A percentile compares a stretch with the other conserved stretches of the same genome.
These are phyloP conservation scores for Pholiota molesta DNA, from an alignment of 768 basidiomycete genomes.

Conservation along the genomic window DNA sequence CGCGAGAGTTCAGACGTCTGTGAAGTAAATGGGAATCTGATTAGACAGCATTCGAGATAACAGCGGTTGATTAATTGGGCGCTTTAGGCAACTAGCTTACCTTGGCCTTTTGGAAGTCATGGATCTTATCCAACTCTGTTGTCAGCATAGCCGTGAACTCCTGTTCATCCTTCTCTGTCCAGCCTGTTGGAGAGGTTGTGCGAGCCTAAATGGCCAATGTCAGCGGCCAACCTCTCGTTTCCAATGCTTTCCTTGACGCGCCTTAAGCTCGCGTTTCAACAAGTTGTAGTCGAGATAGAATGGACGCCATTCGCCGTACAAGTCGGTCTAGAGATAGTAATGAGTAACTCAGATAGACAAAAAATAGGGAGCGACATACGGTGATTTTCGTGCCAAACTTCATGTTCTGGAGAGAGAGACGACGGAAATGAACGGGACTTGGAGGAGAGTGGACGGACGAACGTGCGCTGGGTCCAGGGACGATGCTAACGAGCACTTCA, in stretches of 20 bases:
- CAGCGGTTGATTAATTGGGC: neutral
- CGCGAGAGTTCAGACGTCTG: conserved; percentile 82
- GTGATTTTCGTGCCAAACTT: conserved; percentile 84
- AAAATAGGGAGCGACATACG: conserved; percentile 36
- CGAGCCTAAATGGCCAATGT: conserved; percentile 16
- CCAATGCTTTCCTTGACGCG: conserved; percentile 25
- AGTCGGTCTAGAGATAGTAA: conserved; percentile 56
- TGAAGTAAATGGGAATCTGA: neutral
- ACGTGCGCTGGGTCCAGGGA: conserved; percentile 29
- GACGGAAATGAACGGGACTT: conserved; percentile 5
- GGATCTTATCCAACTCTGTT: conserved; percentile 89
- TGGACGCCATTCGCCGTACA: conserved; percentile 90
- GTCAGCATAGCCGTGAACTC: conserved; percentile 82
- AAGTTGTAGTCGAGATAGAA: conserved; percentile 90
- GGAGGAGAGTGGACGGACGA: conserved; percentile 21
- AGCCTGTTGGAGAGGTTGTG: conserved; percentile 36
- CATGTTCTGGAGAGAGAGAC: conserved; percentile 42
- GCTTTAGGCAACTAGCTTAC: conserved; percentile 36
- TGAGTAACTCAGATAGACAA: neutral
- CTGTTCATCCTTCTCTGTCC: conserved; percentile 80
- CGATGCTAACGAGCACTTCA: neutral
- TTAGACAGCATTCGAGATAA: neutral
- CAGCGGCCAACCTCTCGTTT: conserved; percentile 1
- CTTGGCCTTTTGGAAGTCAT: conserved; percentile 91
- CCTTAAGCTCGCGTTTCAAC: conserved; percentile 91